Base-by-base conservation (phyloP, 148 eudicot species). In the Fagopyrum homotropicum region DNA sequence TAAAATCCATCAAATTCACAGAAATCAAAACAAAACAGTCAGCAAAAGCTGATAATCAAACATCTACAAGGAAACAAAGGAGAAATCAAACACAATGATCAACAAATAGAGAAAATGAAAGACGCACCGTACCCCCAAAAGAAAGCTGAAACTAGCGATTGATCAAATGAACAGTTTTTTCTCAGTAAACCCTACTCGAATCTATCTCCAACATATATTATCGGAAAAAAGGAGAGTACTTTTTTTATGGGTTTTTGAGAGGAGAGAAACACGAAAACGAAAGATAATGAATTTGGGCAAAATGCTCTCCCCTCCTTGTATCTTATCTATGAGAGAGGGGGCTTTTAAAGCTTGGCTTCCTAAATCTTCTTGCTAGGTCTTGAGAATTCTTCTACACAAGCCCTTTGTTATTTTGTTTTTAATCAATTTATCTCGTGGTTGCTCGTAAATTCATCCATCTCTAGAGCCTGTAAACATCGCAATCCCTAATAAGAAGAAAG, bases 331-430 rank as follows among this genome's bases (percentile, higher is more conserved):
- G n/a, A n/a, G n/a, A n/a, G n/a, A n/a, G n/a, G 45, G 45, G 70
- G 45, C 66, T 60, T 60, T n/a, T n/a, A n/a, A n/a, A n/a, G n/a
- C n/a, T n/a, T n/a, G 66, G 66, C 66, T 22, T 60, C 66, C 40
- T 26, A 60, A 60, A 60, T 60, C 66, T 60, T 26, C 66, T 60
- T 60, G 40, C 66, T 60, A 40, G 66, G 66, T 60, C 66, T 60
- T 60, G 7, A 22, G 45, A 64, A 30, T 64, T 64, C 70, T 64
- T n/a, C n/a, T n/a, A 8, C 69, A 35, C 16, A 64, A 16, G 7
- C 63, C 5, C 45, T 60, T 64, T 64, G 44, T 10, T 11, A 10
- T n/a, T n/a, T 63, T 10, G 4, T 35, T 0, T 60, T 9, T 30
- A 29, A 11, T 63, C 2, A 29, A 10, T 30, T 64, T 64, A 64